These are phyloP conservation scores for Prillingera fragicola DNA, from an alignment of 1,284 basidiomycete species.

Conservation along the genomic window DNA sequence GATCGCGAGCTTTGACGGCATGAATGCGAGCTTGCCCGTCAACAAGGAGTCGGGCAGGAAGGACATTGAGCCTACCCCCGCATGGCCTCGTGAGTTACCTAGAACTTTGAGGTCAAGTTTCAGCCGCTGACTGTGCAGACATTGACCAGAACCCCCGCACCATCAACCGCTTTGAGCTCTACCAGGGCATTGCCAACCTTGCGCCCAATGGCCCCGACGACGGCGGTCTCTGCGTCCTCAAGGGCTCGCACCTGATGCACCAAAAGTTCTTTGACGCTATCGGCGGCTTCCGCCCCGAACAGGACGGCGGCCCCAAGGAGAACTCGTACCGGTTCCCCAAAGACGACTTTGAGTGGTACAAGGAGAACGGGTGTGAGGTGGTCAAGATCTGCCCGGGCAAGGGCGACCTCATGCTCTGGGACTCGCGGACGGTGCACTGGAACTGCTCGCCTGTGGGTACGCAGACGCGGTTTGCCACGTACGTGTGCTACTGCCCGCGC, in stretches of 20 bases:
- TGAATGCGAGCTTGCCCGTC: constrained; percentile 23
- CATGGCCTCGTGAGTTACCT: constrained; percentile 23
- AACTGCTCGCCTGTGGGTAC: constrained; percentile 20
- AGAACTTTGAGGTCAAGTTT: neutral
- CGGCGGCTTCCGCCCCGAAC: constrained; percentile 20
- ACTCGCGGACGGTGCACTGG: constrained; percentile 30
- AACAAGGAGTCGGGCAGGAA: constrained; percentile 2
- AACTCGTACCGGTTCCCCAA: constrained; percentile 19
- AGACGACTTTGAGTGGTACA: constrained; percentile 23
- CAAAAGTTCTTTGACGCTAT: constrained; percentile 18
- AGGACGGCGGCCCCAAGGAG: constrained; percentile 17
- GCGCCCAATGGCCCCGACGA: constrained; percentile 24
- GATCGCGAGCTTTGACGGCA: constrained; percentile 35
- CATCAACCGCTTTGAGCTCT: constrained; percentile 20
- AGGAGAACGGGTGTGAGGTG: constrained; percentile 16
- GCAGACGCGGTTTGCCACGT: constrained; percentile 25
- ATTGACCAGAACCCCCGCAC: constrained; percentile 27
- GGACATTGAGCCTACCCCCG: constrained; percentile 15
- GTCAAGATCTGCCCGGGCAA: constrained; percentile 22
- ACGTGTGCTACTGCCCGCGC: constrained; percentile 23
- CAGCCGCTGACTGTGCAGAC: constrained; percentile 8
- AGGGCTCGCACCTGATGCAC: constrained; percentile 19
- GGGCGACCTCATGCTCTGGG: constrained; percentile 28
- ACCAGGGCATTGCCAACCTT: constrained; percentile 28
- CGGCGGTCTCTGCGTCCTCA: constrained; percentile 29